A percentile compares a stretch with the other conserved stretches of the same genome.
Evolutionary conservation across 306 rosid genomes (phyloP).

Genomic region (Malus sylvestris): DNA sequence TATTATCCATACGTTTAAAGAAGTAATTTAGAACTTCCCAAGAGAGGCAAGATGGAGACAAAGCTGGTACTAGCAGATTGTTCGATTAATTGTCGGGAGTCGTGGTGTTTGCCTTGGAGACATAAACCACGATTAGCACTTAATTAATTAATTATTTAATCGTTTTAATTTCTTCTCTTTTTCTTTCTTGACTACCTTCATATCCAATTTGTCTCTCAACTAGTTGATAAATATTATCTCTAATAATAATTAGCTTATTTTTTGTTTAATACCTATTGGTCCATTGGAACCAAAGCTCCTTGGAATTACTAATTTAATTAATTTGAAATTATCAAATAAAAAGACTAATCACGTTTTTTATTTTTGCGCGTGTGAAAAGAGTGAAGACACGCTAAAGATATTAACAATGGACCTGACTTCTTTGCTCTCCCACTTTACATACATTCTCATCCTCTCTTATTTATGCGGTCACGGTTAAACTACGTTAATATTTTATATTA

Average conservation of each 20-base stretch:
- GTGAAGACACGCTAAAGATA: neutral
- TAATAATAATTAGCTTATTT: neutral
- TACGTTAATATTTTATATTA: too few species aligned
- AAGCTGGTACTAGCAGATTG: neutral
- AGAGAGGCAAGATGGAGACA: neutral
- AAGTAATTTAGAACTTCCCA: too few species aligned
- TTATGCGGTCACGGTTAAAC: too few species aligned
- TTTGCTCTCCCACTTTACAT: too few species aligned
- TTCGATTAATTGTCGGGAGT: slow-evolving; percentile 14
- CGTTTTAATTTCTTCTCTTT: neutral
- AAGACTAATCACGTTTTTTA: neutral
- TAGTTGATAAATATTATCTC: neutral
- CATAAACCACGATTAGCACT: neutral
- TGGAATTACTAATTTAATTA: neutral
- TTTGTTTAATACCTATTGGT: neutral
- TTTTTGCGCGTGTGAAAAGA: neutral
- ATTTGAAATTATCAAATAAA: neutral
- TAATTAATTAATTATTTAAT: neutral
- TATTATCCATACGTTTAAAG: too few species aligned
- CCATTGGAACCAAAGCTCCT: neutral
- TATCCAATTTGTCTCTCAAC: slow-evolving; percentile 1
- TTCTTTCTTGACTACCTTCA: slow-evolving; percentile 14
- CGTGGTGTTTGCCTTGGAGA: slow-evolving; percentile 9
- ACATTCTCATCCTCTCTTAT: too few species aligned
- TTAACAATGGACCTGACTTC: neutral